Evolutionary conservation across 2,329 filamentous ascomycete genomes (phyloP).

Genomic region (Aspergillus amoenus): DNA sequence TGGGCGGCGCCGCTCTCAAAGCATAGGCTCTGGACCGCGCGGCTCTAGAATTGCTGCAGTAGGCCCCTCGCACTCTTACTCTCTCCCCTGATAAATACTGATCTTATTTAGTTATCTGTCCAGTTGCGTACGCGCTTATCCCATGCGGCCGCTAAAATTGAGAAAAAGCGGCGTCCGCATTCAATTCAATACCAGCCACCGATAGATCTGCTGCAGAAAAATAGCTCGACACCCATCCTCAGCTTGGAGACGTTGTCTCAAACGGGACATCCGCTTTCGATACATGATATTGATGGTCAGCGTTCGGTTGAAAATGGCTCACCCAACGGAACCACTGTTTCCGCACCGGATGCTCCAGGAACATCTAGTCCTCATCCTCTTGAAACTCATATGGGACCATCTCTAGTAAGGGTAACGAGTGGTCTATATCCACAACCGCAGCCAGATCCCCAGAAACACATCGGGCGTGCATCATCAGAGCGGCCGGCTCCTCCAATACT

Average conservation of each 20-base stretch:
- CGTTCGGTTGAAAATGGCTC: slow-evolving; percentile 24
- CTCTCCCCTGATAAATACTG: not conserved
- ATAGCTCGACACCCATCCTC: slow-evolving; percentile 59
- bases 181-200: slow-evolving; percentile 77
- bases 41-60: slow-evolving; percentile 78
- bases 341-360: slow-evolving; percentile 21
- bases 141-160: slow-evolving; percentile 92
- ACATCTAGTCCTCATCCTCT: slow-evolving; percentile 13
- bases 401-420: slow-evolving; percentile 15
- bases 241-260: slow-evolving; percentile 54
- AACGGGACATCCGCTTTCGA: slow-evolving; percentile 55
- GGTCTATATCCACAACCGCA: slow-evolving; percentile 14
- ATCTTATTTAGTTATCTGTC: slow-evolving; percentile 62
- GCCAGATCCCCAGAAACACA: slow-evolving; percentile 16
- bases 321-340: slow-evolving; percentile 21
- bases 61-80: slow-evolving; percentile 19
- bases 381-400: slow-evolving; percentile 12
- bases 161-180: slow-evolving; percentile 77
- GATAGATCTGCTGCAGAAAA: slow-evolving; percentile 66
- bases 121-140: slow-evolving; percentile 81
- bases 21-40: slow-evolving; percentile 66
- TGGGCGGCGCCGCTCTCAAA: slow-evolving; percentile 62
- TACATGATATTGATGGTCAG: slow-evolving; percentile 28
- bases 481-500: slow-evolving; percentile 32
- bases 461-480: slow-evolving; percentile 14